These are phyloP conservation scores for Entoloma clypeatum DNA, from an alignment of 1,284 basidiomycete species.

Conservation along the genomic window DNA sequence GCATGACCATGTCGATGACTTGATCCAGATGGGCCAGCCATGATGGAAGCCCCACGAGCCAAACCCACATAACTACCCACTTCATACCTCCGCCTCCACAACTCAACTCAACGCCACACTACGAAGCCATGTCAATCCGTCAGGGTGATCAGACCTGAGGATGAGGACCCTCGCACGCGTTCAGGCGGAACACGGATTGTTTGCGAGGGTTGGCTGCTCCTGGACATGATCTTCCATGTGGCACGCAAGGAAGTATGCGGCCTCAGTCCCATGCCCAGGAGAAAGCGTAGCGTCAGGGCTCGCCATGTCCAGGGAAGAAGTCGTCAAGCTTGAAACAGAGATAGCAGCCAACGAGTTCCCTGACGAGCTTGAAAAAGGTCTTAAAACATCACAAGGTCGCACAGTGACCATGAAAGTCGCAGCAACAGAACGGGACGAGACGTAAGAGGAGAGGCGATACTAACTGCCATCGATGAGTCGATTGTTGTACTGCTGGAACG, in stretches of 20 bases:
- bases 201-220: constrained; percentile 7
- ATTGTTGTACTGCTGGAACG: constrained; percentile 94
- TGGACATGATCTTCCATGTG: constrained; percentile 1
- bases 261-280: background rate
- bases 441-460: constrained; percentile 61
- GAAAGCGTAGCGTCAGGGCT: constrained; percentile 1
- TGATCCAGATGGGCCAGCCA: constrained; percentile 11
- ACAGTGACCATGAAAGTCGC: constrained; percentile 19
- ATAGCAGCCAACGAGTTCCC: constrained; percentile 37
- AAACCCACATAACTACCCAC: constrained; percentile 14
- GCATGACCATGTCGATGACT: constrained; percentile 11
- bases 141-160: constrained; percentile 41
- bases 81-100: constrained; percentile 2
- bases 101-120: background rate
- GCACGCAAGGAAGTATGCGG: background rate
- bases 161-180: constrained; percentile 13
- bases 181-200: constrained; percentile 6
- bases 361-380: constrained; percentile 26
- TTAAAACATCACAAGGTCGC: constrained; percentile 18
- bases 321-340: constrained; percentile 30
- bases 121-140: constrained; percentile 21
- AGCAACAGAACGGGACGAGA: constrained; percentile 28
- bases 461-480: constrained; percentile 99
- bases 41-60: background rate
- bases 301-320: constrained; percentile 12